A percentile compares a stretch with the other conserved stretches of the same genome.
phyloP scores from a whole-genome alignment of 1,139 yeast species.

The Lodderomyces orthopsilosis region DNA sequence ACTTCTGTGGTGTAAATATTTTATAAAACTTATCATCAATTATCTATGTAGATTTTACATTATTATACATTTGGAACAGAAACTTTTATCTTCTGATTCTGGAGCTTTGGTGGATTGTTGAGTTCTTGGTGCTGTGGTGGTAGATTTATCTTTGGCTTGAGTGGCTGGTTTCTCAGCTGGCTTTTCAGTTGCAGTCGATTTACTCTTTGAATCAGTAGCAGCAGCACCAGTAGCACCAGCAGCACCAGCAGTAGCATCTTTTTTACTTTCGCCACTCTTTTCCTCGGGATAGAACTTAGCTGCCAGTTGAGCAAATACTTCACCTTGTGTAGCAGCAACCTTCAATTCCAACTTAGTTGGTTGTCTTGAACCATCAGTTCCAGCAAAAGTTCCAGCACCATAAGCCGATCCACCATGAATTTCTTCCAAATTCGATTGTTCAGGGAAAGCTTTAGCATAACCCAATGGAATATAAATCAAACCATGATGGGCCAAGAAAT shows the following conservation, averaged over 20 bases:
- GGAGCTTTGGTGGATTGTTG: slow-evolving; percentile 20
- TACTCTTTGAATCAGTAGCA: slow-evolving; percentile 10
- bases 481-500: slow-evolving; percentile 49
- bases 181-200: slow-evolving; percentile 13
- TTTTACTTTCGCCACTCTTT: not conserved
- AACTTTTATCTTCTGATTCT: slow-evolving; percentile 22
- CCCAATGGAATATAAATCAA: slow-evolving; percentile 51
- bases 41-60: slow-evolving; percentile 18
- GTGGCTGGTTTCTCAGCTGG: slow-evolving; percentile 8
- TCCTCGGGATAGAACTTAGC: slow-evolving; percentile 18
- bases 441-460: slow-evolving; percentile 32
- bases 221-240: slow-evolving; percentile 24
- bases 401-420: slow-evolving; percentile 49
- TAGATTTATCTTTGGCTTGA: slow-evolving; percentile 1
- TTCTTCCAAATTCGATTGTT: slow-evolving; percentile 33
- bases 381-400: slow-evolving; percentile 53
- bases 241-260: slow-evolving; percentile 31
- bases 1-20: too few species aligned
- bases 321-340: slow-evolving; percentile 43
- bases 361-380: slow-evolving; percentile 47
- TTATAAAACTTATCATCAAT: too few species aligned
- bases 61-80: slow-evolving; percentile 28
- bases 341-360: slow-evolving; percentile 39
- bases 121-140: slow-evolving; percentile 14
- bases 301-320: slow-evolving; percentile 36